These are phyloP conservation scores for Rhizopogon vinicolor DNA, from an alignment of 768 basidiomycete genomes.

Conservation along the genomic window DNA sequence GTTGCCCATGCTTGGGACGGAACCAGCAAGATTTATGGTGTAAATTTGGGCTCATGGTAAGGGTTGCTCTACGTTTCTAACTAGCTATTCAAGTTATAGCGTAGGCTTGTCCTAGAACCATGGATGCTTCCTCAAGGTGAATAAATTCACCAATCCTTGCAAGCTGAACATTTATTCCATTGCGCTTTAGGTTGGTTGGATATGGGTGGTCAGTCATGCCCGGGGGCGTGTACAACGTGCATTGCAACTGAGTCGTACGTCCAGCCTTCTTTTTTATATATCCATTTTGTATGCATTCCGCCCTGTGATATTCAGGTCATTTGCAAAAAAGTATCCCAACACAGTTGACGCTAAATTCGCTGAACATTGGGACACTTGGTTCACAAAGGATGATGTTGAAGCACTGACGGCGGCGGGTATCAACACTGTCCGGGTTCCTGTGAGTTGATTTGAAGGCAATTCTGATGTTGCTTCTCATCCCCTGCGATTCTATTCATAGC, in stretches of 20 bases:
- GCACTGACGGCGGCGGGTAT: slow-evolving; percentile 50
- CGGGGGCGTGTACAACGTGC: slow-evolving; percentile 51
- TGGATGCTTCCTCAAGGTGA: slow-evolving; percentile 78
- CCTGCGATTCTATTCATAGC: slow-evolving; percentile 30
- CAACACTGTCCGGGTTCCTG: slow-evolving; percentile 76
- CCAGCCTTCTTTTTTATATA: no score
- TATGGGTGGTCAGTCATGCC: slow-evolving; percentile 69
- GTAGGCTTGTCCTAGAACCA: slow-evolving; percentile 73
- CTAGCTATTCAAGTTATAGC: neutral
- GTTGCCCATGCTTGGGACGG: slow-evolving; percentile 15
- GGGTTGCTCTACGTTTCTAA: slow-evolving; percentile 1
- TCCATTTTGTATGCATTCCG: neutral
- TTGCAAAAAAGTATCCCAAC: slow-evolving; percentile 54
- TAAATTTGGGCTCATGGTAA: slow-evolving; percentile 67
- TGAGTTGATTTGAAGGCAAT: slow-evolving; percentile 25
- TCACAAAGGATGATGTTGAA: slow-evolving; percentile 57
- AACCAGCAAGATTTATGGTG: slow-evolving; percentile 56
- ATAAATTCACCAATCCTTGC: neutral
- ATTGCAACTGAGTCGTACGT: slow-evolving; percentile 64
- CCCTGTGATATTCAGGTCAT: slow-evolving; percentile 34
- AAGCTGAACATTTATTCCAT: neutral
- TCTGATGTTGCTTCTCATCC: neutral
- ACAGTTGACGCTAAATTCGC: slow-evolving; percentile 56
- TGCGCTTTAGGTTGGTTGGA: slow-evolving; percentile 52
- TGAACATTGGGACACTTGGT: slow-evolving; percentile 75